Conservation (phyloP, 495 filamentous ascomycete genomes). For the Oleoguttula mirabilis region DNA sequence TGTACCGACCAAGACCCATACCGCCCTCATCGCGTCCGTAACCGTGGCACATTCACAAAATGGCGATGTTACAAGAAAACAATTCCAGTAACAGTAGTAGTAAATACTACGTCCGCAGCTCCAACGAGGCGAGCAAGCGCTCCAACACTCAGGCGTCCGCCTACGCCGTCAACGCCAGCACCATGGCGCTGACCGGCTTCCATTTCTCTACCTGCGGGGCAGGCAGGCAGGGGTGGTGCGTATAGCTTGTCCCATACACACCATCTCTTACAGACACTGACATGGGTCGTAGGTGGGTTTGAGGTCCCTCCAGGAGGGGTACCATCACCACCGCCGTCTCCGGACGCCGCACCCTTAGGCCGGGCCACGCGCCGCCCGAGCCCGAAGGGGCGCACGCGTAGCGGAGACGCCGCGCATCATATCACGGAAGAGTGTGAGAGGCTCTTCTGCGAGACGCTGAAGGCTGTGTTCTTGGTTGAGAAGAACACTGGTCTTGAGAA, state of each 20-base stretch:
- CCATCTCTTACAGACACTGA: not conserved
- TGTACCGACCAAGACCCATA: too few species aligned
- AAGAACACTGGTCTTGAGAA: constrained; percentile 50
- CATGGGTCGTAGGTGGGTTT: constrained; percentile 17
- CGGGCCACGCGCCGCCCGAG: constrained; percentile 30
- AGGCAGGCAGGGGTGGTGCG: constrained; percentile 27
- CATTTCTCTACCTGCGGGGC: constrained; percentile 83
- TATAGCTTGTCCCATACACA: too few species aligned
- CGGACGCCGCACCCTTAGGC: constrained; percentile 19
- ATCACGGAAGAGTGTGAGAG: constrained; percentile 99
- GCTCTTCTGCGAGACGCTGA: constrained; percentile 94
- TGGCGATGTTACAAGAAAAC: constrained; percentile 36
- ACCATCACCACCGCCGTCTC: constrained; percentile 60
- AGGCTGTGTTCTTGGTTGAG: constrained; percentile 90
- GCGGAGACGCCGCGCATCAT: constrained; percentile 75
- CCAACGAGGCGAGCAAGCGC: constrained; percentile 36
- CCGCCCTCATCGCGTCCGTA: constrained; percentile 7
- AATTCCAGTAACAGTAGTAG: constrained; percentile 54
- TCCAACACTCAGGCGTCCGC: constrained; percentile 68
- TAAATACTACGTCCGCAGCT: constrained; percentile 39
- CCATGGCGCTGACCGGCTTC: constrained; percentile 58
- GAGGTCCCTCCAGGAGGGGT: constrained; percentile 67
- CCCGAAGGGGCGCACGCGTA: constrained; percentile 41
- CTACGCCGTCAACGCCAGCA: constrained; percentile 51
- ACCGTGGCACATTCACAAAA: constrained; percentile 31